Evolutionary conservation across 208 protist genomes (phyloP), one percentile per base, ranked within the genome.

Genomic region (Crithidia thermophila): DNA sequence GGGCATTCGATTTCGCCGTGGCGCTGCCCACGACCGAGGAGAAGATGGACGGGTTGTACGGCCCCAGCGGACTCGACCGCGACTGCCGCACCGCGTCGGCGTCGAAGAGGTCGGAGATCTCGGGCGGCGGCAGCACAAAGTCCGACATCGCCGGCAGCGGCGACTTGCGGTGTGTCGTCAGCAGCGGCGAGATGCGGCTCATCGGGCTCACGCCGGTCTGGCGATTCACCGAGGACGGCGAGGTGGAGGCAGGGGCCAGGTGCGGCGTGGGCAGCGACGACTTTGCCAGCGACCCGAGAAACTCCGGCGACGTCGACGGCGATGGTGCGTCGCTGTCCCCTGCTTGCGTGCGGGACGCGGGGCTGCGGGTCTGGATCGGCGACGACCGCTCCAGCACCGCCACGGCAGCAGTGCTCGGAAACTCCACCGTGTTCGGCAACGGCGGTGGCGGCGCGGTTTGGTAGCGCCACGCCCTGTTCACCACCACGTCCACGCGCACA

Each of bases 401-500:
- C 21, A 42, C 33, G 6, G 66, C 39, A n/a, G 28, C 31, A 16
- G 65, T 20, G 33, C 25, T 34, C 23, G 30, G n/a, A n/a, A n/a
- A n/a, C n/a, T n/a, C n/a, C n/a, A n/a, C 34, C 18, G 52, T 58
- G 43, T 16, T 16, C 37, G 30, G 4, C 14, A 8, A 13, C 3
- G 33, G 30, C 37, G 25, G 11, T 0, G 69, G 62, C 20, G 69
- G 65, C 21, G 45, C 36, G 9, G 39, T 51, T 31, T 69, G 50
- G 39, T 69, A 65, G 31, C 70, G 70, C 68, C 68, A 74, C 33
- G 64, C 50, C 21, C 60, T 65, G 57, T 81, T 64, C 56, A 70
- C 30, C 13, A 68, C 63, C 49, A 75, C 75, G 37, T 67, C 68
- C 10, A 81, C 55, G n/a, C 75, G 68, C 37, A 75, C 58, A 53